Evolutionary conservation across 345 rosid species (phyloP), one percentile per base, ranked within the genome.

Genomic region (Linum trigynum): DNA sequence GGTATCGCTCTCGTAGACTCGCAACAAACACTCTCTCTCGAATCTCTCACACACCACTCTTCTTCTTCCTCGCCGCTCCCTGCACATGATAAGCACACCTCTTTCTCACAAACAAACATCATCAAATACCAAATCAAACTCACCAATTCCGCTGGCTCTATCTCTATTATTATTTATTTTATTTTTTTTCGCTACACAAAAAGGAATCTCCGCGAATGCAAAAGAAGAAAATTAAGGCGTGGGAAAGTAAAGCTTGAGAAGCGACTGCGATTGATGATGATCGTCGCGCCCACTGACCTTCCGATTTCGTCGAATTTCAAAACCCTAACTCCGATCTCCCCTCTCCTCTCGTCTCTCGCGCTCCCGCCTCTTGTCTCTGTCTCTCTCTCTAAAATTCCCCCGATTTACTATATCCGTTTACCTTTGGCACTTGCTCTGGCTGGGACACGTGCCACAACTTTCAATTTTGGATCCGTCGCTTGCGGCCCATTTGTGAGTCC

Each of bases 11-110:
- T 57, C 72, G 68, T 69, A 65, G 55, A 69, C 72, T 69, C 58
- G 61, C 66, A 61, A 55, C 39, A 4, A 62, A 48, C 67, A 77
- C 75, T 80, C 77, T 73, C 87, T 77, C 81, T 67, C 77, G 69
- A 23, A 63, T 66, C 76, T 69, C 86, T 83, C 88, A 79, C 86
- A 70, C 82, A 75, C 85, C 38, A 9, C 36, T 57, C 61, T 37
- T 66, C 82, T 62, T 40, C 65, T 43, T 62, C 65, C 57, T 65
- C 67, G 77, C 69, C 59, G 72, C 80, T 67, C 75, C 80, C 92
- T 83, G 92, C 92, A 84, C 81, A 84, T 73, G 77, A 81, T 71
- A 88, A 88, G 82, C 79, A 86, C 78, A 83, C 78, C 92, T 88
- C 90, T 83, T 81, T 85, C 92, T 81, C 96, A 84, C 96, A 84